These are phyloP conservation scores for Pharus latifolius DNA, from an alignment of 176 grass and related monocot species.

Conservation along the genomic window DNA sequence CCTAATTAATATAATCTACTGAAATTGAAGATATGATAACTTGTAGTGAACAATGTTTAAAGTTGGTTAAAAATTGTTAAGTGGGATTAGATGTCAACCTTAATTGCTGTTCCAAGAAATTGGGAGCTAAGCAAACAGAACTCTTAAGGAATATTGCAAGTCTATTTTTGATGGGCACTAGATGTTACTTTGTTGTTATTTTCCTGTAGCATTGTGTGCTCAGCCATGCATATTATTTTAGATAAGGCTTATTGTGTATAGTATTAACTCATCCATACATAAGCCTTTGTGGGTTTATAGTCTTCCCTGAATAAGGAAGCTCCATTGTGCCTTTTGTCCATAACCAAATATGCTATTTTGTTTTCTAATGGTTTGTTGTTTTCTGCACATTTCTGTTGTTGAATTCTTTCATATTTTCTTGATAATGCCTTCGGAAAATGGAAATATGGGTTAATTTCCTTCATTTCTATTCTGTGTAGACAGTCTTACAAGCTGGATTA, in stretches of 20 bases:
- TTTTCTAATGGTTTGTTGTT: neutral
- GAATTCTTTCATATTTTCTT: neutral
- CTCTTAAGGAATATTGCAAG: neutral
- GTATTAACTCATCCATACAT: constrained; percentile 4
- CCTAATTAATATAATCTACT: neutral
- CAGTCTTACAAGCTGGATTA: constrained; percentile 75
- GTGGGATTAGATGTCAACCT: neutral
- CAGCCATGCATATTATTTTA: neutral
- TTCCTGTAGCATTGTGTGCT: neutral
- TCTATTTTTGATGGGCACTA: neutral
- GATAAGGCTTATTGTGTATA: constrained; percentile 8
- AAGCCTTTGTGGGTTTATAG: neutral
- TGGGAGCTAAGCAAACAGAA: neutral
- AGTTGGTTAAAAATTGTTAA: neutral
- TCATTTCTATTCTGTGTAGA: constrained; percentile 33
- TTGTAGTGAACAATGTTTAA: neutral
- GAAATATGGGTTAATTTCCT: constrained; percentile 5
- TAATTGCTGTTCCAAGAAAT: neutral
- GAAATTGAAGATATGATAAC: too few relatives aligned
- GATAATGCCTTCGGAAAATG: neutral
- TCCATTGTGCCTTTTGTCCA: neutral
- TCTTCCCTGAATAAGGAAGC: neutral
- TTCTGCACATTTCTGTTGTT: neutral
- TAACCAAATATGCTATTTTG: neutral
- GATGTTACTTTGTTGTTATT: constrained; percentile 7